Evolutionary conservation across 1,284 basidiomycete genomes (phyloP), one percentile per base, ranked within the genome.

Genomic region (Ceratobasidium sp.): DNA sequence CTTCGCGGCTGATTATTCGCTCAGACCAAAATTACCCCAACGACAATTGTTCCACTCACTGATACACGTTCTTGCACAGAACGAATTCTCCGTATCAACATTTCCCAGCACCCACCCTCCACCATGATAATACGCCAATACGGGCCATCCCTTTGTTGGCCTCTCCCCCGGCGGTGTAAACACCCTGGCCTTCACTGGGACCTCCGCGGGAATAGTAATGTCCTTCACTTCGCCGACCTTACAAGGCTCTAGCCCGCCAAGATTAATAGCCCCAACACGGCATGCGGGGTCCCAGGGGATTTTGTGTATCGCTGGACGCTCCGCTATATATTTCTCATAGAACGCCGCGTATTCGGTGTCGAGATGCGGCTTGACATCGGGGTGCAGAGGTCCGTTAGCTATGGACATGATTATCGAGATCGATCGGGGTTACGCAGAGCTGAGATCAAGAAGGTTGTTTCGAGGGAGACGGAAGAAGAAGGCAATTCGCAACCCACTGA

Each of bases 261-360:
- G 59, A 22, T 73, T 62, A 50, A 64, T 62, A 5, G 71, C 59
- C 19, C 62, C 71, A 8, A 44, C 41, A 17, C 71, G 71, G n/a
- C 57, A 64, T 22, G 47, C 71, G 9, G 71, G 71, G 22, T 62
- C 41, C 71, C 71, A 73, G 22, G 71, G 71, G 14, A 73, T 22
- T 29, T 48, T 50, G 47, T 73, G 71, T 17, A 73, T 15, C 27
- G 59, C 71, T 4, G 71, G 59, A 27, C 51, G 45, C 5, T 73
- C 14, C 6, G 59, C 71, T 9, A 63, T 60, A 69, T 86, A 81
- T 17, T 83, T 79, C 77, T 89, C 89, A 80, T 92, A 90, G 79
- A 90, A 90, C 5, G 83, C 84, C 63, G 87, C 81, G 78, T 91
- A 93, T 78, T 91, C 89, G 3, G 89, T 86, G 77, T 91, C 89